Conservation (phyloP, 2,329 filamentous ascomycete species). For the Fonsecaea erecta region DNA sequence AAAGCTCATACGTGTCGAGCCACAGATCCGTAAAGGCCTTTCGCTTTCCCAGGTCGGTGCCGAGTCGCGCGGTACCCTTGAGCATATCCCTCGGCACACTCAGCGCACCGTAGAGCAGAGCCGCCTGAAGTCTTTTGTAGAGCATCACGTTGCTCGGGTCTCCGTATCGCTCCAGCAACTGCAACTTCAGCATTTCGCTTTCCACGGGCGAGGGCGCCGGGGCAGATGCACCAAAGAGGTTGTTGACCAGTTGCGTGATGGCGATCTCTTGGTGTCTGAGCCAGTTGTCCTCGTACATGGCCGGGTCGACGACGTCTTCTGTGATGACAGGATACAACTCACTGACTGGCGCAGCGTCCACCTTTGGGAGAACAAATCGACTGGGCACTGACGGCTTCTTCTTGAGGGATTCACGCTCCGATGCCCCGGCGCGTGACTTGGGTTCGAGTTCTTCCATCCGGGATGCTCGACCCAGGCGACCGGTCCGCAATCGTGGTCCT, state of each 20-base stretch:
- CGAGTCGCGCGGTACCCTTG: conserved; percentile 50
- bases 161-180: conserved; percentile 61
- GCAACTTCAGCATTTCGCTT: conserved; percentile 49
- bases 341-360: conserved; percentile 32
- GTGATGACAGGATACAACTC: conserved; percentile 57
- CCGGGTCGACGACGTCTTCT: conserved; percentile 60
- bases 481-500: conserved; percentile 3
- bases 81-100: conserved; percentile 60
- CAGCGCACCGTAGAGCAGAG: conserved; percentile 62
- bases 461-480: neutral
- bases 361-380: conserved; percentile 32
- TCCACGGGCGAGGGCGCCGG: conserved; percentile 41
- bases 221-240: conserved; percentile 49
- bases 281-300: conserved; percentile 68
- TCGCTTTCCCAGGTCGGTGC: conserved; percentile 62
- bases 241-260: conserved; percentile 65
- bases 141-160: conserved; percentile 55
- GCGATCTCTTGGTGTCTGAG: conserved; percentile 65
- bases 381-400: conserved; percentile 27
- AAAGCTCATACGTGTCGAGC: conserved; percentile 61
- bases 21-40: conserved; percentile 63
- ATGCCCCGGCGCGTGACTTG: neutral
- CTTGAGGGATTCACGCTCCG: neutral
- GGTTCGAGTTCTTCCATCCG: neutral
- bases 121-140: conserved; percentile 63